Evolutionary conservation across 2,329 filamentous ascomycete species (phyloP), one percentile per base, ranked within the genome.

Genomic region (Penicillium sp.): DNA sequence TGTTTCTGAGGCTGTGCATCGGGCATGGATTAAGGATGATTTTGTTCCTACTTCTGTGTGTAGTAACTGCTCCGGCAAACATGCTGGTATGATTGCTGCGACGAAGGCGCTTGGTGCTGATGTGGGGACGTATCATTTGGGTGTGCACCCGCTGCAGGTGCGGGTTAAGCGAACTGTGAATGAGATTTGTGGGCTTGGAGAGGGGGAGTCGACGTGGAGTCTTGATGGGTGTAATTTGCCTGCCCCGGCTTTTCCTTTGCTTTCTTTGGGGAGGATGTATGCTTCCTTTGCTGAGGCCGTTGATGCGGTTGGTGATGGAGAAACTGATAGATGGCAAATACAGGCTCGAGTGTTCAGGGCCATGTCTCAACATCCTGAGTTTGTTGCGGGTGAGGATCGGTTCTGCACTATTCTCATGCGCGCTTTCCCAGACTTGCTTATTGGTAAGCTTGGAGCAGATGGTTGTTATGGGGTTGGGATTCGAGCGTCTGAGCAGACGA

Each of bases 41-140:
- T 77, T 74, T 45, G 64, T 55, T 0, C 78, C 79, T 0, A 76
- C 73, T 0, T 67, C 67, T 0, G 64, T 80, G 0, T 74, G 69
- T 49, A 81, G 77, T 51, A 81, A 81, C 56, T 82, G 79, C 58
- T 81, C 79, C 0, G 80, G 79, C 1, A 82, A 82, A 42, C 79
- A 82, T 60, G 75, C 69, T 3, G 79, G 76, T 1, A 81, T 82
- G 78, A 62, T 81, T 23, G 78, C 75, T 1, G 80, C 74, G 1
- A 70, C 78, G 0, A 70, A 67, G 27, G 72, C 74, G 0, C 50
- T 82, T 0, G 75, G 71, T 0, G 73, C 66, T 0, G 58, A 63
- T 3, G 53, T 73, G 3, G 54, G 23, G 0, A 66, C 63, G 42
- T 80, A 80, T 58, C 77, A 81, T 47, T 56, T 70, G 0, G 58